A percentile compares a stretch with the other conserved stretches of the same genome.
Conservation (phyloP, 2,329 filamentous ascomycete genomes). For the Penicillium brasilianum region DNA sequence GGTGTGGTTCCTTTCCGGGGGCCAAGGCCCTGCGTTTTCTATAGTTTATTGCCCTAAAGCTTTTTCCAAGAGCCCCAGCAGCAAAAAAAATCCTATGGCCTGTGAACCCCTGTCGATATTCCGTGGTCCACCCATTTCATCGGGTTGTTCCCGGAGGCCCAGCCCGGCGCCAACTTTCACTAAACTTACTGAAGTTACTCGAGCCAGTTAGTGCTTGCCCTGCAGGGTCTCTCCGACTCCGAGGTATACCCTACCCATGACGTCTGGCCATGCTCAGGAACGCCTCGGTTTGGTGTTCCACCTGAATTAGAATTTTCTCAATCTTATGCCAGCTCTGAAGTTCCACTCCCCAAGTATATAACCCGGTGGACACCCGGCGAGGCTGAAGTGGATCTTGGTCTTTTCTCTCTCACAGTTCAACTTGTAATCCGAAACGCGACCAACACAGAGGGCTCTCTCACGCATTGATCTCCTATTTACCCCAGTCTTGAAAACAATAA, state of each 20-base stretch:
- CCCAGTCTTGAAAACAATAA: background rate
- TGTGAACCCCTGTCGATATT: constrained; percentile 1
- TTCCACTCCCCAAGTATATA: constrained; percentile 11
- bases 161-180: background rate
- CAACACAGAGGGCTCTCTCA: constrained; percentile 1
- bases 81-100: background rate
- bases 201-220: constrained; percentile 2
- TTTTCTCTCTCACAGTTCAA: constrained; percentile 8
- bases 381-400: constrained; percentile 19
- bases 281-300: constrained; percentile 15
- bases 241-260: constrained; percentile 11
- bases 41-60: constrained; percentile 3
- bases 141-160: constrained; percentile 11
- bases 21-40: background rate
- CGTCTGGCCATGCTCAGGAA: constrained; percentile 16
- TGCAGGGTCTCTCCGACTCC: constrained; percentile 19
- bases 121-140: constrained; percentile 15
- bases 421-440: background rate
- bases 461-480: background rate
- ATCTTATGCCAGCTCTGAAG: constrained; percentile 1
- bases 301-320: constrained; percentile 2
- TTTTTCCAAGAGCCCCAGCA: background rate
- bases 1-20: constrained; percentile 3
- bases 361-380: constrained; percentile 11
- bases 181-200: background rate